phyloP scores from a whole-genome alignment of 106 monocot genomes.

The Dioscorea zingiberensis region DNA sequence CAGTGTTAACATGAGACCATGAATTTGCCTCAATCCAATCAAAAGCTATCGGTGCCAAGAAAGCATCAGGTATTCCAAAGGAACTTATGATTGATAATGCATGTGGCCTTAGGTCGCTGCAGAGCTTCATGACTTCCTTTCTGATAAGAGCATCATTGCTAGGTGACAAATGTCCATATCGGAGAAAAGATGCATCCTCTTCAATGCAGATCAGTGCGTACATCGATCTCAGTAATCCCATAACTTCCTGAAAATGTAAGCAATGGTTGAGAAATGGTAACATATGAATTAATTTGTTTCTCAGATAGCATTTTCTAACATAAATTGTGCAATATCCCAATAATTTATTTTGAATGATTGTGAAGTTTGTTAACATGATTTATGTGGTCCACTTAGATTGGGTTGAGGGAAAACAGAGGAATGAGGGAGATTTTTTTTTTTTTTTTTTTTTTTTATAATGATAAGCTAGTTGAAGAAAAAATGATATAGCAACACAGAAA shows the following conservation, averaged over 20 bases:
- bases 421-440: too few species aligned
- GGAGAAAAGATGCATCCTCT: conserved; percentile 77
- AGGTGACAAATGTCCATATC: conserved; percentile 61
- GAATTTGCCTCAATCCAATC: conserved; percentile 93
- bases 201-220: conserved; percentile 73
- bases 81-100: conserved; percentile 61
- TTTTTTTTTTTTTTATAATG: too few species aligned
- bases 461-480: too few species aligned
- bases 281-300: neutral
- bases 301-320: too few species aligned
- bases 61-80: conserved; percentile 85
- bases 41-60: conserved; percentile 75
- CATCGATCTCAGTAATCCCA: conserved; percentile 69
- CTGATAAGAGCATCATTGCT: conserved; percentile 58
- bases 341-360: too few species aligned
- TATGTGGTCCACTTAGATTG: too few species aligned
- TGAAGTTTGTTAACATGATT: too few species aligned
- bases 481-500: too few species aligned
- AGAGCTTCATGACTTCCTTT: conserved; percentile 61
- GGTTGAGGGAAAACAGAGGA: too few species aligned
- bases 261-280: neutral
- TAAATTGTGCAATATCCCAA: too few species aligned
- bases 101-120: conserved; percentile 66
- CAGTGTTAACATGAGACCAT: conserved; percentile 19
- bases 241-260: conserved; percentile 48